Evolutionary conservation across 495 filamentous ascomycete species (phyloP), one percentile per base, ranked within the genome.

Genomic region (Xylona heveae): DNA sequence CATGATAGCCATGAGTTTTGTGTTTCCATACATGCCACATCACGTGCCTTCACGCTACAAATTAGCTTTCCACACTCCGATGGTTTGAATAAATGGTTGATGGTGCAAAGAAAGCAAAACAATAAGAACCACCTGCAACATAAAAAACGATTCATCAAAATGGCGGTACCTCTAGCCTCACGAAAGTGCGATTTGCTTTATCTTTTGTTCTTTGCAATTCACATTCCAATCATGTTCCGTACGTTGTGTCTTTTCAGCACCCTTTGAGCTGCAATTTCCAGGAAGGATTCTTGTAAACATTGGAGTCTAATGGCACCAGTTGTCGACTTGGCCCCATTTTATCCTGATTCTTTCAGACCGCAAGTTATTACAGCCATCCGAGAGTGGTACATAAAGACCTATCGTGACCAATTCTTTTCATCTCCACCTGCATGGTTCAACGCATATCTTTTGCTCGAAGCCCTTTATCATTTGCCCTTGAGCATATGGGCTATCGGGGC

Each of bases 381-480:
- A 21, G 40, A 50, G 0, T 74, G 57, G 51, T 83, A 85, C 54
- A 59, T 78, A 38, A 36, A 48, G 9, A 75, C 59, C 5, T 79
- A 72, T 55, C 65, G 68, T 24, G 82, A 93, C 52, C 77, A 71
- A 17, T 78, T 83, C 55, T 77, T 82, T 46, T 59, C 62, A 28
- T 56, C 57, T 18, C 53, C 68, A 2, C 71, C 77, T 0, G 55
- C 55, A 28, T 93, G 79, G 72, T 84, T 85, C 50, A 54, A 50
- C 2, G 42, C 66, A 3, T 84, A 74, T 46, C 53, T 71, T 18
- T 70, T 61, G 48, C 58, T 80, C 48, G 81, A 91, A 53, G 39
- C 70, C 19, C 34, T 71, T 22, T 73, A 75, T 42, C 68, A 81
- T 39, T 45, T 74, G 2, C 81, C 81, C 1, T 42, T 74, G 10